Evolutionary conservation across 2,329 filamentous ascomycete genomes (phyloP).

Genomic region (Exophiala bonariae): DNA sequence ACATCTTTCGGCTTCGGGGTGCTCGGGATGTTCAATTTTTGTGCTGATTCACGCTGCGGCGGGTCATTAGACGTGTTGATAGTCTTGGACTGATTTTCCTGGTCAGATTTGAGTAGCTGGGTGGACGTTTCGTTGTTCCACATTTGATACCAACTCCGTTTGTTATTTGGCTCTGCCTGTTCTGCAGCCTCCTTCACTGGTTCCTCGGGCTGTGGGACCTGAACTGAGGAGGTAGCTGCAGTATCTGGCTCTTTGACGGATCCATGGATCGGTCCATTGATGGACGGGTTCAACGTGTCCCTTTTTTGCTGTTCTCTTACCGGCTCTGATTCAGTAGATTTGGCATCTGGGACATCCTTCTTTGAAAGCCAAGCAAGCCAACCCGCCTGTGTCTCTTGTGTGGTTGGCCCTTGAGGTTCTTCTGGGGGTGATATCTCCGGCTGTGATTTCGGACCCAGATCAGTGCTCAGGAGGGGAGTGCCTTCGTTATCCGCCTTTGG

Average conservation of each 20-base stretch:
- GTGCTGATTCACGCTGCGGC: conserved; percentile 13
- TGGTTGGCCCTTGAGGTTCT: background rate
- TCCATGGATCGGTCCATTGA: background rate
- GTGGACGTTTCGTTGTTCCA: conserved; percentile 34
- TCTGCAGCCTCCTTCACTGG: conserved; percentile 22
- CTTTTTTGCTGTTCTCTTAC: background rate
- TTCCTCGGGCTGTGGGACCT: too few relatives aligned
- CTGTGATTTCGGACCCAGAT: background rate
- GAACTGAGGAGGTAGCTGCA: too few relatives aligned
- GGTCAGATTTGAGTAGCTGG: background rate
- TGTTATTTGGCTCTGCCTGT: conserved; percentile 31
- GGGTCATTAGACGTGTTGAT: background rate
- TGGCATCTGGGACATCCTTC: conserved; percentile 18
- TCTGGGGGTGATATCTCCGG: too few relatives aligned
- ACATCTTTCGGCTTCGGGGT: conserved; percentile 21
- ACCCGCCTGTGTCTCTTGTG: conserved; percentile 20
- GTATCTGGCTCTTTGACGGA: too few relatives aligned
- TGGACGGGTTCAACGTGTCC: background rate
- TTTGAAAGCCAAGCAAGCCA: conserved; percentile 43
- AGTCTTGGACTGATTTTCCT: background rate
- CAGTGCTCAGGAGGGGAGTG: background rate
- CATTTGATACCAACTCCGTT: conserved; percentile 47
- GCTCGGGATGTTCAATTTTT: conserved; percentile 16
- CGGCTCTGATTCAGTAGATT: conserved; percentile 3
- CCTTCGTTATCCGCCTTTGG: background rate